Conservation (phyloP, 176 grass and related monocot species). For the Panicum miliaceum region DNA sequence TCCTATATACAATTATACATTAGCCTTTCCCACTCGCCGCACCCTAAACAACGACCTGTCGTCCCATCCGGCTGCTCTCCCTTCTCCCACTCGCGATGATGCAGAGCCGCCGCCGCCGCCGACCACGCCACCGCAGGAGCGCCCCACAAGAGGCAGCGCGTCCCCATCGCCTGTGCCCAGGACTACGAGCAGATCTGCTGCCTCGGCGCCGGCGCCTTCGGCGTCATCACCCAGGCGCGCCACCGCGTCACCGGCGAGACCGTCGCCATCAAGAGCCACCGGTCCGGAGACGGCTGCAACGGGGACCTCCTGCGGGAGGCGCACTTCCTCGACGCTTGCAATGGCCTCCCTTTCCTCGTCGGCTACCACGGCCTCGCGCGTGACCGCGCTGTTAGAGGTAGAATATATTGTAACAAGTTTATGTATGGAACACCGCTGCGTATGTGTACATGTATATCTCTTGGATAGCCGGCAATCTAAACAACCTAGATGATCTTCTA, state of each 20-base stretch:
- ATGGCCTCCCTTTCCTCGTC: constrained; percentile 12
- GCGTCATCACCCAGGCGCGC: neutral
- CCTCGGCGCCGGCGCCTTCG: neutral
- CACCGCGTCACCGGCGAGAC: neutral
- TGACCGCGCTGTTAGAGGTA: no score
- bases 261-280: constrained; percentile 14
- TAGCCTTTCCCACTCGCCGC: neutral
- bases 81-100: neutral
- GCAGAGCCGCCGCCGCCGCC: neutral
- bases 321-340: constrained; percentile 5
- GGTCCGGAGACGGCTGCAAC: neutral
- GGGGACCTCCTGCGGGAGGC: neutral
- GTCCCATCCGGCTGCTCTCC: neutral
- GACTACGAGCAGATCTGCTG: neutral
- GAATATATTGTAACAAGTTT: no score
- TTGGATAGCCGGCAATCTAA: no score
- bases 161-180: neutral
- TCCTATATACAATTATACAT: neutral
- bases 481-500: no score
- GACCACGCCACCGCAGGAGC: neutral
- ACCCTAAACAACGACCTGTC: neutral
- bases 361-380: constrained; percentile 7
- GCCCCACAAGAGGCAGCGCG: neutral
- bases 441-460: no score
- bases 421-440: no score